Base-by-base conservation (phyloP, 2,329 filamentous ascomycete genomes). In the Aspergillus tanneri region DNA sequence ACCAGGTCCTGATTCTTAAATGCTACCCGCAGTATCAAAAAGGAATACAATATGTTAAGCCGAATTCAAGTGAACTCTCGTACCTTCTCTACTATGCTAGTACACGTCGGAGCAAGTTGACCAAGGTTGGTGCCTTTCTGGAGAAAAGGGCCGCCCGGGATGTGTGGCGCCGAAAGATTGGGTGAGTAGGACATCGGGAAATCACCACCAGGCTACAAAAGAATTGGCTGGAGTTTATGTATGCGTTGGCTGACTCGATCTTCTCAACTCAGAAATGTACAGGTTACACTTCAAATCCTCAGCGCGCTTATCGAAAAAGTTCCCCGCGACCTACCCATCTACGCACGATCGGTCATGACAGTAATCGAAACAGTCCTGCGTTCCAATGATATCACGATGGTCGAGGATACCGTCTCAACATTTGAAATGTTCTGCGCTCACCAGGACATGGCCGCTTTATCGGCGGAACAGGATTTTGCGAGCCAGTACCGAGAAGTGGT, bases 21-120 rank as follows among this genome's bases (percentile, higher is more conserved):
- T 97, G 92, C 77, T 99, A 96, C 71, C 93, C 93, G 32, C 87
- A 87, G 60, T 91, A 88, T 56, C 88, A 88, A 57, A 97, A 96
- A 74, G 90, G 89, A 43, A 86, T 88, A 54, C 87, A 91, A 67
- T 90, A 96, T 64, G 90, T 96, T 65, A 95, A 92, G 73, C 91
- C 93, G 36, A 97, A 97, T 72, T 90, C 90, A 58, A 95, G 90
- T 73, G 93, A 99, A 77, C 83, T 99, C 55, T 95, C 90, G 72
- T 97, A 97, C 69, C 82, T 99, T 56, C 83, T 97, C 46, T 97
- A 95, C 79, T 97, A 99, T 77, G 90, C 89, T 53, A 95, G 88
- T 66, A 96, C 91, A 60, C 88, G 92, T 52, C 85, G 90, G 57
- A 92, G 88, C 72, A 99, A 97, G 79, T 84, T 97, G 61, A 89